phyloP scores from a whole-genome alignment of 225 moss, liverwort and hornwort species.

The Marchantia polymorpha region DNA sequence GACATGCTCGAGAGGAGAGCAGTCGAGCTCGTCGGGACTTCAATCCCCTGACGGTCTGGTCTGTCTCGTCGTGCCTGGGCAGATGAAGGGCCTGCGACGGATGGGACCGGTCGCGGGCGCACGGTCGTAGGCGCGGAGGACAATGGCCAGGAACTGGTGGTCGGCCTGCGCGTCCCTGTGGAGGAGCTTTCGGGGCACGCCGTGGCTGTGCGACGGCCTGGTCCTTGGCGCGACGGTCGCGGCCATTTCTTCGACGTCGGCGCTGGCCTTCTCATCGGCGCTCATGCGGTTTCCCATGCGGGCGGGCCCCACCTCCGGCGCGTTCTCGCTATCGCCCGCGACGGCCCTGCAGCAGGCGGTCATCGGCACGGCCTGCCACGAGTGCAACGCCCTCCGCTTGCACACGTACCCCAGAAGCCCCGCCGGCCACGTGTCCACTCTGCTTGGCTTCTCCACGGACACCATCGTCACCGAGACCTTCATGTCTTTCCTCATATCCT shows the following conservation, averaged over 20 bases:
- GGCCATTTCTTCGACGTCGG: conserved; percentile 56
- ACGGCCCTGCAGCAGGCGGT: conserved; percentile 32
- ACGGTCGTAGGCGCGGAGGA: not conserved
- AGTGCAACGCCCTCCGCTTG: conserved; percentile 50
- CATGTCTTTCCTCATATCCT: conserved; percentile 63
- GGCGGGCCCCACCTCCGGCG: not conserved
- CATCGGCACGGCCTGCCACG: conserved; percentile 36
- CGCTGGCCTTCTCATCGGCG: conserved; percentile 61
- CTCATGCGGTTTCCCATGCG: conserved; percentile 43
- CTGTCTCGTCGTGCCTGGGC: not conserved
- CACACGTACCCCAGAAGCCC: conserved; percentile 26
- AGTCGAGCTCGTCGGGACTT: not conserved
- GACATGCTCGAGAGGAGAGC: not conserved
- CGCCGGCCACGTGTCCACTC: conserved; percentile 15
- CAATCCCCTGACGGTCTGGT: not conserved
- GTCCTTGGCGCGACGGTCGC: conserved; percentile 51
- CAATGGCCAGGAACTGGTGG: conserved; percentile 42
- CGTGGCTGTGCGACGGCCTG: conserved; percentile 62
- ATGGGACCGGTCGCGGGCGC: not conserved
- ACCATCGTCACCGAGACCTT: conserved; percentile 39
- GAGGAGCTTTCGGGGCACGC: conserved; percentile 39
- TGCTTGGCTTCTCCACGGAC: conserved; percentile 23
- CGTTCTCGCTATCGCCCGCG: conserved; percentile 9
- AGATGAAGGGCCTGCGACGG: not conserved
- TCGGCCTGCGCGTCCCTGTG: conserved; percentile 38